Percentiles rank a stretch among this genome's conserved stretches.
Evolutionary conservation across 2,329 filamentous ascomycete species (phyloP).

Genomic region (Grosmannia penicillata): DNA sequence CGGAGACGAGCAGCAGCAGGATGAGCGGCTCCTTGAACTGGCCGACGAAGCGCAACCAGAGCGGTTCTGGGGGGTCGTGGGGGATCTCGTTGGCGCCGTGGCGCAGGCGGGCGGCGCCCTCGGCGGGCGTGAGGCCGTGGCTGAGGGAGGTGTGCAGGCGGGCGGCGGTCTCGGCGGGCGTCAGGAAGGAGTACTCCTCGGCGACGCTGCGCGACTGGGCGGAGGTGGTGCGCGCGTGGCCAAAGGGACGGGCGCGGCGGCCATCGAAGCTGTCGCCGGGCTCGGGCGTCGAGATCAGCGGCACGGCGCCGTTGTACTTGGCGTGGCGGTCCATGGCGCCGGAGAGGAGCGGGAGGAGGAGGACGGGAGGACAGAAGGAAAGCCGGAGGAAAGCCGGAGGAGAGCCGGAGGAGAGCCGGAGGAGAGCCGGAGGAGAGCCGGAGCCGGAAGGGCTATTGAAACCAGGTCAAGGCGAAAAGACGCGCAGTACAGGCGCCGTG

Average conservation of each 20-base stretch:
- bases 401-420: too few relatives aligned
- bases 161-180: constrained; percentile 62
- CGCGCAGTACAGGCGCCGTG: too few relatives aligned
- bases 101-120: constrained; percentile 66
- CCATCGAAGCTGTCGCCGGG: constrained; percentile 8
- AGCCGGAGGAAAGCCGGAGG: too few relatives aligned
- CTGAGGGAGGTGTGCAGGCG: constrained; percentile 70
- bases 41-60: constrained; percentile 90
- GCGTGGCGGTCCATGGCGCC: too few relatives aligned
- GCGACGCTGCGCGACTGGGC: constrained; percentile 30
- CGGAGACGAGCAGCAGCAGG: constrained; percentile 76
- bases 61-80: constrained; percentile 79
- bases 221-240: constrained; percentile 12
- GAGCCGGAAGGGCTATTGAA: too few relatives aligned
- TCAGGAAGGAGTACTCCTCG: constrained; percentile 51
- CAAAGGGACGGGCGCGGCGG: constrained; percentile 7
- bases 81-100: constrained; percentile 89
- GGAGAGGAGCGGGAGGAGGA: too few relatives aligned
- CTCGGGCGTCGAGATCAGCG: too few relatives aligned
- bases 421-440: too few relatives aligned
- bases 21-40: constrained; percentile 97
- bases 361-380: too few relatives aligned
- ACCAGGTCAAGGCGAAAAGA: too few relatives aligned
- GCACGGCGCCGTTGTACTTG: too few relatives aligned
- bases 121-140: constrained; percentile 64